These are phyloP conservation scores for Diaporthe sp. DNA, from an alignment of 2,329 filamentous ascomycete species.

Conservation along the genomic window DNA sequence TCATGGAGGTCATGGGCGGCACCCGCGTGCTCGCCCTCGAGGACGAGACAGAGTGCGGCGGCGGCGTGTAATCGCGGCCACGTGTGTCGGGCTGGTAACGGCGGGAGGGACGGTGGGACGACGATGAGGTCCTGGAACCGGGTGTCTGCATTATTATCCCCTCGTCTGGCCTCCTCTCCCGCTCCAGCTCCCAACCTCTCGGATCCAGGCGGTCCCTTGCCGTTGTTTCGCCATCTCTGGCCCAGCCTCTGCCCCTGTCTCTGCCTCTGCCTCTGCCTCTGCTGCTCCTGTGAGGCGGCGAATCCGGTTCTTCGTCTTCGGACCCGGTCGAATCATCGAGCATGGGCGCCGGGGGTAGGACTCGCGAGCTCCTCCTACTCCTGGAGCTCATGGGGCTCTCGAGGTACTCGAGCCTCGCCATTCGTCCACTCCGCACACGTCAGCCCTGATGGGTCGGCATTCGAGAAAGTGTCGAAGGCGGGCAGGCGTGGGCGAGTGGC, in stretches of 20 bases:
- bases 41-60: constrained; percentile 44
- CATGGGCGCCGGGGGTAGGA: constrained; percentile 44
- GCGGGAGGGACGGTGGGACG: constrained; percentile 35
- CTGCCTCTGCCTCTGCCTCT: constrained; percentile 44
- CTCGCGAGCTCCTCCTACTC: constrained; percentile 45
- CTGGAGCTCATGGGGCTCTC: constrained; percentile 46
- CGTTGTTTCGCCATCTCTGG: constrained; percentile 1
- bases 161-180: constrained; percentile 33
- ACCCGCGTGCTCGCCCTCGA: constrained; percentile 47
- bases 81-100: constrained; percentile 34
- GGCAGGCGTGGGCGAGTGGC: constrained; percentile 5
- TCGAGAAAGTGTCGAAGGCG: constrained; percentile 30
- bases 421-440: constrained; percentile 46
- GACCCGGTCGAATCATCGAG: constrained; percentile 50
- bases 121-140: constrained; percentile 40
- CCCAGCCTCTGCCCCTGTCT: constrained; percentile 41
- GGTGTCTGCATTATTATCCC: constrained; percentile 38
- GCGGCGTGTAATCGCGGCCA: constrained; percentile 36
- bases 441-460: constrained; percentile 46
- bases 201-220: constrained; percentile 2
- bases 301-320: constrained; percentile 44
- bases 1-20: constrained; percentile 48
- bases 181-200: constrained; percentile 26
- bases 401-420: constrained; percentile 49
- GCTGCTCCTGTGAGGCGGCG: constrained; percentile 49